Conservation (phyloP, 805 yeast species). For the Wickerhamomyces bisporus region DNA sequence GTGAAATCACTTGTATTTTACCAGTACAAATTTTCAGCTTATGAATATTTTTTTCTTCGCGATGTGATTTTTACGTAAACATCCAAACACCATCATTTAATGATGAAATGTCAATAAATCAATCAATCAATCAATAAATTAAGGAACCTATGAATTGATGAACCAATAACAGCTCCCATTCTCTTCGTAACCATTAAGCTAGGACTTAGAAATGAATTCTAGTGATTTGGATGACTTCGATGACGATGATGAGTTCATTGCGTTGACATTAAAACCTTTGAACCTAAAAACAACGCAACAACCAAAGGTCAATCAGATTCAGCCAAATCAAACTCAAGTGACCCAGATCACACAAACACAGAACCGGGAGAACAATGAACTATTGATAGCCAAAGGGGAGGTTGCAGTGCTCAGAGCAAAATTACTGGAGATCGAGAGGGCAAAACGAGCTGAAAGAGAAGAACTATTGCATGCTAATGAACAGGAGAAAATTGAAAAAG, state of each 20-base stretch:
- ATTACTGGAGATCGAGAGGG: slow-evolving; percentile 40
- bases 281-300: neutral
- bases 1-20: too few relatives aligned
- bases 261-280: slow-evolving; percentile 38
- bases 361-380: neutral
- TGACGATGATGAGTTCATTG: slow-evolving; percentile 41
- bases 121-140: too few relatives aligned
- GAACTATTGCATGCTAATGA: slow-evolving; percentile 18
- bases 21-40: neutral
- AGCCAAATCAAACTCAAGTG: neutral
- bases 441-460: slow-evolving; percentile 24
- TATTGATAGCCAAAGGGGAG: slow-evolving; percentile 53
- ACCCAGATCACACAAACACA: neutral
- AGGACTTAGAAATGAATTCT: neutral
- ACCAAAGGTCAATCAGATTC: neutral
- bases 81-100: neutral
- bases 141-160: too few relatives aligned
- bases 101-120: too few relatives aligned
- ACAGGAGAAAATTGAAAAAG: slow-evolving; percentile 21
- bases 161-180: too few relatives aligned
- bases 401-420: slow-evolving; percentile 39
- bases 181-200: neutral
- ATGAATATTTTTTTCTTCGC: neutral
- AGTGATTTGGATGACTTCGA: slow-evolving; percentile 27
- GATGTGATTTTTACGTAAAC: slow-evolving; percentile 1